phyloP scores from a whole-genome alignment of 805 yeast species.

The Lachancea meyersii region DNA sequence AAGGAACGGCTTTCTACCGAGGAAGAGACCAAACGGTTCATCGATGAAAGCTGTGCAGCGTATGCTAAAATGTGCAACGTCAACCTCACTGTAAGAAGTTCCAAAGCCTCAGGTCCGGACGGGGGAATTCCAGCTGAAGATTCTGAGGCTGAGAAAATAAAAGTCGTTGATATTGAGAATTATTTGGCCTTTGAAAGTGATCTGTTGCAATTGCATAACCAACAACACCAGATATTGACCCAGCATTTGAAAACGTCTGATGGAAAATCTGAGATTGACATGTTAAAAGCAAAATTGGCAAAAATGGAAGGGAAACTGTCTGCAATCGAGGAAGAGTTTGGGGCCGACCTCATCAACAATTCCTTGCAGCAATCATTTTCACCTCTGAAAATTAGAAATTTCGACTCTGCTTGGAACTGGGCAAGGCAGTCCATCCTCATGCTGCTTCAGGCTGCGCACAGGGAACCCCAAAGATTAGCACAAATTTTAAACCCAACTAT shows the following conservation, averaged over 20 bases:
- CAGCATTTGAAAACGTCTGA: slow-evolving; percentile 2
- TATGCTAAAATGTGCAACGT: slow-evolving; percentile 47
- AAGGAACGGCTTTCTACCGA: slow-evolving; percentile 6
- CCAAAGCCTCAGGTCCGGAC: background rate
- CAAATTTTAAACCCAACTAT: slow-evolving; percentile 68
- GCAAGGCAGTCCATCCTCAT: slow-evolving; percentile 72
- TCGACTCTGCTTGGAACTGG: slow-evolving; percentile 95
- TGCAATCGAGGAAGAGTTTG: slow-evolving; percentile 47
- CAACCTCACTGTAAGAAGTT: slow-evolving; percentile 67
- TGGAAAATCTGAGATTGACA: background rate
- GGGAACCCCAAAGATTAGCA: slow-evolving; percentile 56
- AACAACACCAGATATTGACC: background rate
- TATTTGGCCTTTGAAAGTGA: slow-evolving; percentile 48
- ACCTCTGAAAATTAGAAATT: slow-evolving; percentile 69
- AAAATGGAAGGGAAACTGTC: slow-evolving; percentile 64
- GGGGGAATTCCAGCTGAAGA: background rate
- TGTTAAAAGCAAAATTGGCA: slow-evolving; percentile 28
- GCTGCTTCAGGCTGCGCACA: slow-evolving; percentile 38
- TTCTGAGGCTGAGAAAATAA: slow-evolving; percentile 85
- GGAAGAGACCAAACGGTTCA: slow-evolving; percentile 6
- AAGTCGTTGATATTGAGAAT: slow-evolving; percentile 86
- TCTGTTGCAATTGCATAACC: background rate
- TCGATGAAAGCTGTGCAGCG: slow-evolving; percentile 9
- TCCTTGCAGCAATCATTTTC: slow-evolving; percentile 67
- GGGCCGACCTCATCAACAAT: slow-evolving; percentile 79